A percentile compares a stretch with the other conserved stretches of the same genome.
Evolutionary conservation across 129 eudicot species (phyloP).

Genomic region (Daucus carota): DH1_v3.0 NC_030387.2:28226501-28227000

Average conservation of each 20-base stretch:
- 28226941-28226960: too few relatives aligned
- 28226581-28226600: neutral
- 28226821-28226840: too few relatives aligned
- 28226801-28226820: too few relatives aligned
- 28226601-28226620: neutral
- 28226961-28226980: too few relatives aligned
- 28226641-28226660: neutral
- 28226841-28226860: too few relatives aligned
- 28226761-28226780: neutral
- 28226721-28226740: neutral
- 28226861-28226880: too few relatives aligned
- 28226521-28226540: slow-evolving; percentile 66
- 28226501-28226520: slow-evolving; percentile 46
- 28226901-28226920: too few relatives aligned
- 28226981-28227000: too few relatives aligned
- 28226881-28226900: too few relatives aligned
- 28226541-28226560: slow-evolving; percentile 18
- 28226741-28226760: neutral
- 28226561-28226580: neutral
- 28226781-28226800: neutral
- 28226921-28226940: too few relatives aligned
- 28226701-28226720: too few relatives aligned
- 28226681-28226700: neutral
- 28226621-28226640: neutral
- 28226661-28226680: neutral